Conservation (phyloP, 768 basidiomycete genomes). For the Neoboletus magnificus region DNA sequence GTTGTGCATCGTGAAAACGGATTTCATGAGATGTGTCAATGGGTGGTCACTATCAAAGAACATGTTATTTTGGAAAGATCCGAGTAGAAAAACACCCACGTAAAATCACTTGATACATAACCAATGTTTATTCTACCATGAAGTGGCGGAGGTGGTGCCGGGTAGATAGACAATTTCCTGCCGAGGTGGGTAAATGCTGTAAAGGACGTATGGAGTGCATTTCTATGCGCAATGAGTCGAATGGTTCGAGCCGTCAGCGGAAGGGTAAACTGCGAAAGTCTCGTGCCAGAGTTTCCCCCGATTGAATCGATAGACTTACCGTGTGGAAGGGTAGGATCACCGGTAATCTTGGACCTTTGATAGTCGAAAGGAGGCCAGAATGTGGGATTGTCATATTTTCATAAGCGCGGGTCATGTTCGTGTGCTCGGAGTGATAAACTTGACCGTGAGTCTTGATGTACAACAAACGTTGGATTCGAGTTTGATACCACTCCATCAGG, state of each 20-base stretch:
- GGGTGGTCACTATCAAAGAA: constrained; percentile 42
- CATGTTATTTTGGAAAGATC: not conserved
- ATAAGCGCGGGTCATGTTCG: constrained; percentile 2
- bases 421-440: constrained; percentile 17
- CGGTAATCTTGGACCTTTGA: constrained; percentile 34
- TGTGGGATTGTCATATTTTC: constrained; percentile 15
- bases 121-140: constrained; percentile 42
- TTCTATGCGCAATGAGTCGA: constrained; percentile 46
- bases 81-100: constrained; percentile 26
- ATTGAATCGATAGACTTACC: constrained; percentile 24
- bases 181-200: constrained; percentile 35
- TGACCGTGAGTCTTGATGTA: constrained; percentile 39
- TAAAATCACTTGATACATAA: constrained; percentile 48
- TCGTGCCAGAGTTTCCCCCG: not conserved
- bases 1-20: constrained; percentile 45
- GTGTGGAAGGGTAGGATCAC: constrained; percentile 50
- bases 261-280: constrained; percentile 41
- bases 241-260: constrained; percentile 40
- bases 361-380: constrained; percentile 17
- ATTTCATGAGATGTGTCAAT: constrained; percentile 51
- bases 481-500: constrained; percentile 42
- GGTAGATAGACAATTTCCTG: constrained; percentile 31
- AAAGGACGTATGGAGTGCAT: constrained; percentile 45
- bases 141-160: constrained; percentile 41
- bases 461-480: constrained; percentile 41